Evolutionary conservation across 116 monocot species (phyloP).

Genomic region (Phalaenopsis hybrid): DNA sequence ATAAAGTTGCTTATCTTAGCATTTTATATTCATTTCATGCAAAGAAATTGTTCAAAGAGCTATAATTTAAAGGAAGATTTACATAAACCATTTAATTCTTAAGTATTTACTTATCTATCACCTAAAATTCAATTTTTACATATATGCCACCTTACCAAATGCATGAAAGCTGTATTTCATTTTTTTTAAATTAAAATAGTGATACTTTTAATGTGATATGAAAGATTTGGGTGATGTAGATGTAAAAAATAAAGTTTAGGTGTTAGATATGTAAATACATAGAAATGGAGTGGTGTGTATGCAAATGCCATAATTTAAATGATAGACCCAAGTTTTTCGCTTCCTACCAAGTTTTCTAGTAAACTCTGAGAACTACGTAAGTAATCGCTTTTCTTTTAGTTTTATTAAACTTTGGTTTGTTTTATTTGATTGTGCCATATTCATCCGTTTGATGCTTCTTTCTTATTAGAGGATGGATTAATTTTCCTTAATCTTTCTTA

Average conservation of each 20-base stretch:
- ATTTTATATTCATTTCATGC: not conserved
- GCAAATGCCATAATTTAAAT: not conserved
- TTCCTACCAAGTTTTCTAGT: not conserved
- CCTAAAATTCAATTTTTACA: no score
- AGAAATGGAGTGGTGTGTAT: no score
- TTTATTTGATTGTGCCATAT: not conserved
- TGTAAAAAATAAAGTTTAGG: no score
- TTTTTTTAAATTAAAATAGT: no score
- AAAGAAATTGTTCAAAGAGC: not conserved
- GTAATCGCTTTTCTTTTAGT: not conserved
- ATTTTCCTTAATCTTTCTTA: not conserved
- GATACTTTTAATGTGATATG: no score
- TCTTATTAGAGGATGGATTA: not conserved
- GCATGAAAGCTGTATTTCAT: no score
- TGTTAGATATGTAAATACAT: no score
- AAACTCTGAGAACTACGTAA: not conserved
- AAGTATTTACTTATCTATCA: no score
- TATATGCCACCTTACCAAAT: no score
- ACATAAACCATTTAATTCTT: no score
- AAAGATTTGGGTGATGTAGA: no score
- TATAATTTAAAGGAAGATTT: not conserved
- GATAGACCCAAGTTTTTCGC: not conserved
- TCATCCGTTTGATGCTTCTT: not conserved
- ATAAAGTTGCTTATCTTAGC: not conserved
- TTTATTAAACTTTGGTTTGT: not conserved